Evolutionary conservation across 1,284 basidiomycete genomes (phyloP), one percentile per base, ranked within the genome.

Genomic region (Pholiota adiposa): DNA sequence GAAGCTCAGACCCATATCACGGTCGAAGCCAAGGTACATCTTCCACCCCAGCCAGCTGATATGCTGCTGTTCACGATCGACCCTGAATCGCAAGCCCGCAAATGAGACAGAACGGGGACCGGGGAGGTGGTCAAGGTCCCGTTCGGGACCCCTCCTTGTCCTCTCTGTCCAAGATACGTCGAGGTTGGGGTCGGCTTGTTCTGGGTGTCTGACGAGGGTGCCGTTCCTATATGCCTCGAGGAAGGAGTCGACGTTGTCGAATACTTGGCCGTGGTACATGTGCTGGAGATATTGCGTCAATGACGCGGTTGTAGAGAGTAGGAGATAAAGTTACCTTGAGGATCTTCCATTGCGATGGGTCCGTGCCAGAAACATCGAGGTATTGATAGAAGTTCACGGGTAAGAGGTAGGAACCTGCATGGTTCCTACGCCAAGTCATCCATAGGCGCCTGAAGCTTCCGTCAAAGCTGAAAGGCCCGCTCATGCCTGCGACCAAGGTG

Each of bases 41-140:
- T 80, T 77, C 83, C 84, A 88, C 2, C 81, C 84, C 83, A 87
- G 84, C 87, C 86, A 90, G 52, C 77, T 83, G 33, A 90, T 72
- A 61, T 84, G 89, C 65, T 84, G 78, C 52, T 75, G 70, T 46
- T 77, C 74, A 21, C 66, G 67, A 67, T 90, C 85, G 14, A 89
- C 80, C 41, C 83, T 74, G 69, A 83, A 88, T 3, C 88, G 75
- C 63, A 82, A 67, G 0, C 88, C 88, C 3, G 78, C 82, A 65
- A 87, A 85, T 3, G 80, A 80, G 1, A 89, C 83, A 0, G 78
- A 78, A 43, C 85, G 79, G 23, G 88, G 87, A 7, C 86, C 86
- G 2, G 86, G 83, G 27, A 85, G 79, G 58, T 87, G 74, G 63
- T 89, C 88, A 16, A 89, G 75, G 64, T 88, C 85, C 29, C 84